Base-by-base conservation (phyloP, 139 green algal genomes). In the Protoeuglena noctilucae region DNA sequence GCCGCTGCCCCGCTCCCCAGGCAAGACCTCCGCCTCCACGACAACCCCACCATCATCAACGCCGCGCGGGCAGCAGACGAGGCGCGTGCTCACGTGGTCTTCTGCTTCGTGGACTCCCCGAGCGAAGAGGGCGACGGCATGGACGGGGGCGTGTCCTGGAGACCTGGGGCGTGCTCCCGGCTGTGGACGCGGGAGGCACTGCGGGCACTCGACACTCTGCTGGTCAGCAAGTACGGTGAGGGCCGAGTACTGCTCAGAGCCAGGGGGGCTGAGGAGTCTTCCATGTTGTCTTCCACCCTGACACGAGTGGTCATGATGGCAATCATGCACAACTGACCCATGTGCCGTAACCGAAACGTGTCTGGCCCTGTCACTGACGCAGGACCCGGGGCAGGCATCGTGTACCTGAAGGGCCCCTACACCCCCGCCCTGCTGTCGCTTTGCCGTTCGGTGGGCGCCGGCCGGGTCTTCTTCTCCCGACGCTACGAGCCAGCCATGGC, bases 21-120 rank as follows among this genome's bases (percentile, higher is more conserved):
- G 47, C 68, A 74, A 48, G 71, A 83, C 63, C 48, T 78, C 47
- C 30, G 75, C 14, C 26, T 79, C 25, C 71, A 83, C 43, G 75
- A 83, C 64, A 77, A 83, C 68, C 53, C 64, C 3, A 64, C 68
- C 9, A 49, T 83, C 2, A 27, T 16, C 21, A 59, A 66, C 14
- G 71, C 75, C 0, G 66, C 58, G 1, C 25, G 41, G 40, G n/a
- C n/a, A n/a, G n/a, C n/a, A n/a, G n/a, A n/a, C n/a, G 24, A 31
- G 2, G 75, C n/a, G n/a, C n/a, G n/a, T n/a, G n/a, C n/a, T n/a
- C n/a, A 31, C 5, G 57, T 82, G 39, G 64, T 60, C 2, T 60
- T 76, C 12, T 25, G 71, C 1, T 82, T 70, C 40, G 48, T 79
- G 3, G 52, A 70, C 57, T 76, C 70, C 17, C 67, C 63, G 6